Base-by-base conservation (phyloP, 208 protist species). In the Trypanosoma caninum region DNA sequence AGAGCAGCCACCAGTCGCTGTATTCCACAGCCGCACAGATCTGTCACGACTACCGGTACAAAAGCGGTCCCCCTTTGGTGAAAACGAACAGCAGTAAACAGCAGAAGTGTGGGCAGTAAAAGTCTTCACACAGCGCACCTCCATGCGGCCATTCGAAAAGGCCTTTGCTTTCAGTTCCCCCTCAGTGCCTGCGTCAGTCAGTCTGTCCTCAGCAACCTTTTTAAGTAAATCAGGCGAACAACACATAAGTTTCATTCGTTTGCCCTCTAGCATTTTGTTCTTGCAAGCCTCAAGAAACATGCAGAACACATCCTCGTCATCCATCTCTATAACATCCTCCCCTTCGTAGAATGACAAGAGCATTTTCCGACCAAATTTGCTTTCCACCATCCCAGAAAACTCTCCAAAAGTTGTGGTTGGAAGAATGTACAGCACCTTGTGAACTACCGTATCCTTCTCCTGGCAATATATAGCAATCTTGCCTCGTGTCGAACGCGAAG, bases 71-170 rank as follows among this genome's bases (percentile, higher is more conserved):
- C 89, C 89, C 33, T 74, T 82, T n/a, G 83, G 72, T 0, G 78
- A 80, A 54, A 93, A 95, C 46, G 76, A 69, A 54, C 89, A 95
- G 81, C 76, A 90, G 72, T 93, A 93, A 7, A 93, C 84, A 11
- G 85, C 85, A 20, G 74, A 71, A 6, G 74, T 59, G 68, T 95
- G 85, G 10, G 80, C 85, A 1, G 64, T 73, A 68, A 68, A 91
- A 16, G 80, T 83, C 45, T 69, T 63, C 18, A 66, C 50, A 59
- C 85, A 71, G 22, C 76, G 60, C n/a, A 87, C 78, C 14, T 51
- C 55, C 23, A 89, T 69, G 59, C 82, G 72, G 38, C 88, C 84
- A 45, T 74, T 87, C 11, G 76, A 82, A 56, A 70, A 90, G 10
- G 76, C 71, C 64, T 78, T 75, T 11, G 65, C 56, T 55, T 55